A percentile compares a stretch with the other conserved stretches of the same genome.
These are phyloP conservation scores for Wickerhamomyces pijperi DNA, from an alignment of 805 yeast species.

Conservation along the genomic window DNA sequence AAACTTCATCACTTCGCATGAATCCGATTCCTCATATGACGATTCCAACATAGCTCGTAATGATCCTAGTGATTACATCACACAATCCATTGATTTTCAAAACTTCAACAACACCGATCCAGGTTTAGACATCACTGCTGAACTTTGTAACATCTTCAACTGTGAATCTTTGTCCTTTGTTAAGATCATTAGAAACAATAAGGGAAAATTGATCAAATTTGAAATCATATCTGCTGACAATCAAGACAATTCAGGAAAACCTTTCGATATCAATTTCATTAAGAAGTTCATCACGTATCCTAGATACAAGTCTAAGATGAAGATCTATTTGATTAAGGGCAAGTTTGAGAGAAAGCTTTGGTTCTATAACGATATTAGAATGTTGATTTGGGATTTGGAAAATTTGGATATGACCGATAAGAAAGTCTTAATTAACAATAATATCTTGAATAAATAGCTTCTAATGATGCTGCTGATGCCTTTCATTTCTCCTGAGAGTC, in stretches of 20 bases:
- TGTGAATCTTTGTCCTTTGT: conserved; percentile 21
- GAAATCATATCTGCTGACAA: conserved; percentile 18
- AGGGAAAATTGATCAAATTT: conserved; percentile 27
- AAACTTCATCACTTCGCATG: background rate
- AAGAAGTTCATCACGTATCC: conserved; percentile 31
- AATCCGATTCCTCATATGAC: conserved; percentile 1
- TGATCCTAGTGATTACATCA: conserved; percentile 1
- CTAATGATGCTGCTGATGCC: no score
- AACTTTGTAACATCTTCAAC: conserved; percentile 11
- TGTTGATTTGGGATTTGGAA: conserved; percentile 19
- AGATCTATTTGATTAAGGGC: conserved; percentile 22
- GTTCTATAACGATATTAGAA: conserved; percentile 20
- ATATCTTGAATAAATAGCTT: conserved; percentile 4
- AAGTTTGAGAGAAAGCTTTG: conserved; percentile 16
- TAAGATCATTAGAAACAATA: conserved; percentile 26
- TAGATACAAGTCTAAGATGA: conserved; percentile 33
- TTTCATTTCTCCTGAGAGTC: no score
- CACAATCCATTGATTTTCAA: conserved; percentile 13
- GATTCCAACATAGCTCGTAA: conserved; percentile 3
- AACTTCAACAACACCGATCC: conserved; percentile 14
- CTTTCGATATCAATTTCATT: conserved; percentile 17
- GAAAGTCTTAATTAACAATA: conserved; percentile 16
- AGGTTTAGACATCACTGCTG: conserved; percentile 9
- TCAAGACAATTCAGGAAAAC: conserved; percentile 1
- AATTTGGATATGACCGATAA: conserved; percentile 9